Base-by-base conservation (phyloP, 2,329 filamentous ascomycete genomes). In the Hypoxylon sp. region DNA sequence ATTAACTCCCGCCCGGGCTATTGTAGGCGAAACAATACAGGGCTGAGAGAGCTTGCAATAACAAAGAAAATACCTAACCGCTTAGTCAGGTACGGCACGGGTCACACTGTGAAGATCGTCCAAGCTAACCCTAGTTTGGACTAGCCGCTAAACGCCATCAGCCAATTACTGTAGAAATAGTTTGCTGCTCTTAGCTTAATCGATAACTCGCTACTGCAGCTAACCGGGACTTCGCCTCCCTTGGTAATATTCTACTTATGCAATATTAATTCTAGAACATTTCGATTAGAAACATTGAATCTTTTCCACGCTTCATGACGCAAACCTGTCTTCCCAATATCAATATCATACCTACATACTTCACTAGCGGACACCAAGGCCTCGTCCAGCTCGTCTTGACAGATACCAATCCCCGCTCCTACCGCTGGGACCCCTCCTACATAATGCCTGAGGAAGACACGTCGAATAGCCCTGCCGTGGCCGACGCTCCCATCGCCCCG, bases 401-500 rank as follows among this genome's bases (percentile, higher is more conserved):
- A 26, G 24, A 26, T 26, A 26, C 6, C n/a, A n/a, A 40, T 20
- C 7, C 12, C 48, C 26, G 20, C 16, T 42, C 18, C 11, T 16
- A 18, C 30, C n/a, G 32, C 16, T 8, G 16, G 16, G 4, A 26
- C 2, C 11, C 8, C 28, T 3, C 30, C 12, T n/a, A 44, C 18
- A 67, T 20, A 26, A 70, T 73, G 73, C 53, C 68, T 22, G 69
- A 73, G 55, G 60, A 71, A 11, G 44, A 30, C 33, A 52, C 40
- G 26, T 32, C 55, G 24, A 61, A 51, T 33, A 32, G 20, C 26
- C n/a, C 62, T 30, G 64, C 64, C 65, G 51, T 61, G 30, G 59
- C 67, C 26, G 58, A 73, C 11, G 60, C 76, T 26, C 72, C 77
- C 28, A 77, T 80, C 26, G 81, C 80, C 1, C 85, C 87, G 0